Percentiles rank a stretch among this genome's conserved stretches.
Evolutionary conservation across 306 rosid species (phyloP).

Genomic region (apple (Malus domestica)): DNA sequence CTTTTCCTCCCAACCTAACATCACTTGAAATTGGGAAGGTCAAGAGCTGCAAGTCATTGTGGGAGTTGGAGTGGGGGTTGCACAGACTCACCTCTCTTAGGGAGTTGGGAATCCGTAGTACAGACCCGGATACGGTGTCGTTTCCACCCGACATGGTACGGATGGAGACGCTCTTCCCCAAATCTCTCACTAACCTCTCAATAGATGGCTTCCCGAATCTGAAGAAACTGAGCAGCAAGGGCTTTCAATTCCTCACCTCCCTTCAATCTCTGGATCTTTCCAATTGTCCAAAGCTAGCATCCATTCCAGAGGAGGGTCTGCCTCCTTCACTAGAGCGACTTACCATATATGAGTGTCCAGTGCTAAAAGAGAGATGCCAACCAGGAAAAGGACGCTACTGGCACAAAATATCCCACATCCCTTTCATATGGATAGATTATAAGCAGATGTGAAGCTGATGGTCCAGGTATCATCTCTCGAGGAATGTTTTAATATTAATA

Average conservation of each 20-base stretch:
- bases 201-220: not conserved
- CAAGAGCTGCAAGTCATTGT: not conserved
- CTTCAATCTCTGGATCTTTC: not conserved
- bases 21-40: not conserved
- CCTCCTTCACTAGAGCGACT: not conserved
- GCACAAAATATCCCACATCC: not conserved
- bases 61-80: conserved; percentile 2
- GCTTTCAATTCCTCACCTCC: conserved; percentile 14
- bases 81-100: conserved; percentile 13
- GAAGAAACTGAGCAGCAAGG: not conserved
- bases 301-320: not conserved
- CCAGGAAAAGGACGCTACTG: not conserved
- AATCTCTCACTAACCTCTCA: not conserved
- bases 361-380: not conserved
- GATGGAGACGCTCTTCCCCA: conserved; percentile 1
- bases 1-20: conserved; percentile 18
- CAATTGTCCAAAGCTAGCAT: conserved; percentile 6
- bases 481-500: too few relatives aligned
- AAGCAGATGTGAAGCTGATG: accelerated
- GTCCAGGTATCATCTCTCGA: too few relatives aligned
- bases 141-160: not conserved
- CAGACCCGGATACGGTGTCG: not conserved
- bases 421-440: accelerated
- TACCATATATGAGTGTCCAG: not conserved
- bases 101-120: too few relatives aligned